A percentile compares a stretch with the other conserved stretches of the same genome.
phyloP scores from a whole-genome alignment of 768 basidiomycete species.

The Phylloporus rhodoxanthus region DNA sequence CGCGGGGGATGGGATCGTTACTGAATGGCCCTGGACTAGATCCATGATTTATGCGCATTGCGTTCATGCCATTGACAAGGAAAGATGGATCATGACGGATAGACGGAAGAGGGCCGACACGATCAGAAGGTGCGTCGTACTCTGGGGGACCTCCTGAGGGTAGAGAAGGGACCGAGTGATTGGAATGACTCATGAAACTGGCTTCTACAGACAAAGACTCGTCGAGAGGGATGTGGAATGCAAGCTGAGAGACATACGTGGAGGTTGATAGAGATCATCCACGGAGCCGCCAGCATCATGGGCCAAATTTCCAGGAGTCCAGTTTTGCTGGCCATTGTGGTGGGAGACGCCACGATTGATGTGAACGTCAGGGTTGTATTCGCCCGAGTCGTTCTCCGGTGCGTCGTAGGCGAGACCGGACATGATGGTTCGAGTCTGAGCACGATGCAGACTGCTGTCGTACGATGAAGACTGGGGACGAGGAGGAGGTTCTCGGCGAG shows the following conservation, averaged over 20 bases:
- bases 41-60: slow-evolving; percentile 42
- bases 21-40: slow-evolving; percentile 25
- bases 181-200: slow-evolving; percentile 39
- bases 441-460: not conserved
- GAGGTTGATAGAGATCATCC: slow-evolving; percentile 17
- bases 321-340: slow-evolving; percentile 5
- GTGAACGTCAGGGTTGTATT: slow-evolving; percentile 2
- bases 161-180: slow-evolving; percentile 45
- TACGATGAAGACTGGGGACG: not conserved
- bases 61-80: slow-evolving; percentile 46
- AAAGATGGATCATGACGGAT: slow-evolving; percentile 39
- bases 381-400: slow-evolving; percentile 14
- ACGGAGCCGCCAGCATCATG: slow-evolving; percentile 6
- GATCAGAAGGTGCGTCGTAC: slow-evolving; percentile 25
- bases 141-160: slow-evolving; percentile 34
- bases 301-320: not conserved
- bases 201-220: slow-evolving; percentile 10
- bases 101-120: slow-evolving; percentile 29
- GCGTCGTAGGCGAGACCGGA: slow-evolving; percentile 28
- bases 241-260: slow-evolving; percentile 17
- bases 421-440: slow-evolving; percentile 12
- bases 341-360: slow-evolving; percentile 1
- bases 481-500: not conserved
- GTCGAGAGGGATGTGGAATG: slow-evolving; percentile 5
- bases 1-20: slow-evolving; percentile 47